Evolutionary conservation across 106 monocot species (phyloP).

Genomic region (Acorus calamus): DNA sequence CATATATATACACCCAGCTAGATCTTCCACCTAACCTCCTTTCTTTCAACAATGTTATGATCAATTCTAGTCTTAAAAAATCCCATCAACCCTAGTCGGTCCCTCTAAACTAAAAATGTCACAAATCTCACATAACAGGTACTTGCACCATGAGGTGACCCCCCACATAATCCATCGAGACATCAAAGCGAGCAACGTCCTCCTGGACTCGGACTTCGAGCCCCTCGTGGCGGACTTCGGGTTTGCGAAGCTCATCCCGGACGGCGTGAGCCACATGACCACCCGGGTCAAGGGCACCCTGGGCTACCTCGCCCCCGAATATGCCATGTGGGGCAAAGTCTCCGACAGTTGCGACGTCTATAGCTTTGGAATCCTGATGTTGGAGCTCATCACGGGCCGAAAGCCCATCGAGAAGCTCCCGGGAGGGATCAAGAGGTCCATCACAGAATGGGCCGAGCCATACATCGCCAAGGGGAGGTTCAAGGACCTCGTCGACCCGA

Average conservation of each 20-base stretch:
- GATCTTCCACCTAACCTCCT: too few species aligned
- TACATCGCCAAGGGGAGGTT: not conserved
- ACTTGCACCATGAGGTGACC: constrained; percentile 1
- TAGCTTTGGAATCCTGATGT: constrained; percentile 11
- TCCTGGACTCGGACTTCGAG: constrained; percentile 2
- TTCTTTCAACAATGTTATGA: too few species aligned
- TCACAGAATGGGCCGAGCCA: constrained; percentile 1
- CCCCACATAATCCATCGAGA: constrained; percentile 11
- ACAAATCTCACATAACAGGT: not conserved
- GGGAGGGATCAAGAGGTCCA: not conserved
- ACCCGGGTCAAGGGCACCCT: constrained; percentile 9
- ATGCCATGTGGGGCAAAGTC: constrained; percentile 5
- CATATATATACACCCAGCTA: too few species aligned
- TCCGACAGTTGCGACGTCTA: constrained; percentile 6
- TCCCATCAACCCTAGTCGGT: too few species aligned
- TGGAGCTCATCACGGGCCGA: not conserved
- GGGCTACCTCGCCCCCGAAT: constrained; percentile 13
- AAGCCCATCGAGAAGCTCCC: constrained; percentile 2
- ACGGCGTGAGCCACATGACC: constrained; percentile 1
- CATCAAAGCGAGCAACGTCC: constrained; percentile 10
- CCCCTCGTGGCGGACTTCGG: constrained; percentile 9
- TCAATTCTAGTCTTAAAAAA: too few species aligned
- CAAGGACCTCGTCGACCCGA: not conserved
- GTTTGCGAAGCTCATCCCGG: constrained; percentile 8
- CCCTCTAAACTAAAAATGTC: not conserved